Base-by-base conservation (phyloP, 495 filamentous ascomycete species). In the Aspergillus hancockii region DNA sequence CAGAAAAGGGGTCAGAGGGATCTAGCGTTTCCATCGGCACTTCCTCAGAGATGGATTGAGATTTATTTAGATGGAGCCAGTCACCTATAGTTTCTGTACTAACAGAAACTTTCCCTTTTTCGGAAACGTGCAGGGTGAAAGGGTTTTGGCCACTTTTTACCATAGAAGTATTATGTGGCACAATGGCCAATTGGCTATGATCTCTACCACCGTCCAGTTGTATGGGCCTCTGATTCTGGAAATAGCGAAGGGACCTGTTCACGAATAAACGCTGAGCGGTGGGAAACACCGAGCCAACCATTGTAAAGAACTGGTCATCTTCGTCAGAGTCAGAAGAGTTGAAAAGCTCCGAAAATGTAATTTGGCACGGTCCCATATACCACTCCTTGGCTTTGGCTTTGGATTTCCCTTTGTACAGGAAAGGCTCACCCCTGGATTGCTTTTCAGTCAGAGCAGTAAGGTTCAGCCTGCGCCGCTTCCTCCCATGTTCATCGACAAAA, bases 401-500 rank as follows among this genome's bases (percentile, higher is more conserved):
- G 12, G 49, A 22, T 7, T 49, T 4, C 4, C 22, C 21, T 0
- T 40, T 45, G 16, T 52, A 41, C 21, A 47, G 18, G 22, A 23
- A 25, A 23, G n/a, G 8, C 36, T 49, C 61, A 8, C 52, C 12
- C 10, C 30, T 53, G 18, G 12, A 5, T 23, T n/a, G 25, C 4
- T 30, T 23, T 36, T 65, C n/a, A 49, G 36, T 28, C 10, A 18
- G 13, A 16, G 56, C 18, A 8, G 9, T 50, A 7, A 72, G 53
- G 9, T 75, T 57, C n/a, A 76, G 47, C 32, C 56, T 68, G 19
- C 72, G 68, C 40, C 79, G 72, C 65, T 82, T 83, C 18, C 64
- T 69, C 7, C 79, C 78, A 3, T 66, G 60, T 23, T 59, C 54
- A 49, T 81, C 78, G 47, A 77, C 47, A 21, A 74, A 38, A 22